Evolutionary conservation across 495 filamentous ascomycete genomes (phyloP), one percentile per base, ranked within the genome.

Genomic region (Aspergillus coremiiformis): DNA sequence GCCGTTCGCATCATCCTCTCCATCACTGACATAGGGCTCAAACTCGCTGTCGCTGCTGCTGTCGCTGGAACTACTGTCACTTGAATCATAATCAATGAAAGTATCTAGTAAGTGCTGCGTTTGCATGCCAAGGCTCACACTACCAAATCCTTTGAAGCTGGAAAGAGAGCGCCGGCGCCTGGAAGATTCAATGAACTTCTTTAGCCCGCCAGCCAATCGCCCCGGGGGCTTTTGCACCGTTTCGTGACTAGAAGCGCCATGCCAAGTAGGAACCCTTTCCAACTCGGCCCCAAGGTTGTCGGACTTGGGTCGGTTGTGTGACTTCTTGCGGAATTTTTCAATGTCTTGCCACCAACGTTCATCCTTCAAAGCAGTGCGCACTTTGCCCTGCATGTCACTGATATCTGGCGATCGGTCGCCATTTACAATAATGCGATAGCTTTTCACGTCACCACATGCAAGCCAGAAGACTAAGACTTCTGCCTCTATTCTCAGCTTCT

Each of bases 281-380:
- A 70, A 45, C 1, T 63, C 58, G 5, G 56, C 54, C 15, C 60
- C 51, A 20, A 63, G 47, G 12, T 59, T 52, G 48, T 39, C 47
- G 14, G 27, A 30, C 26, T 53, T 47, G 5, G 59, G 61, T 17
- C 51, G 58, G 9, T 45, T 55, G 14, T 59, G 49, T 4, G 54
- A 50, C 11, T 55, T 66, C 26, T 75, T 76, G 42, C 87, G 76
- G 30, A 81, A 68, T 51, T 64, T 74, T 53, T 81, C 77, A n/a
- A 92, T 68, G 33, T 89, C 85, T 52, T 84, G 77, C 89, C 89
- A 94, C 89, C 89, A 94, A 32, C 82, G 83, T 58, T 93, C 82
- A 14, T 83, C 77, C 50, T 78, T 77, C 39, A 93, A 63, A 37
- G 78, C 73, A 10, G 76, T 71, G 33, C 85, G 72, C 20, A 90